Evolutionary conservation across 2,329 filamentous ascomycete genomes (phyloP).

Genomic region (Paraphoma sp.): DNA sequence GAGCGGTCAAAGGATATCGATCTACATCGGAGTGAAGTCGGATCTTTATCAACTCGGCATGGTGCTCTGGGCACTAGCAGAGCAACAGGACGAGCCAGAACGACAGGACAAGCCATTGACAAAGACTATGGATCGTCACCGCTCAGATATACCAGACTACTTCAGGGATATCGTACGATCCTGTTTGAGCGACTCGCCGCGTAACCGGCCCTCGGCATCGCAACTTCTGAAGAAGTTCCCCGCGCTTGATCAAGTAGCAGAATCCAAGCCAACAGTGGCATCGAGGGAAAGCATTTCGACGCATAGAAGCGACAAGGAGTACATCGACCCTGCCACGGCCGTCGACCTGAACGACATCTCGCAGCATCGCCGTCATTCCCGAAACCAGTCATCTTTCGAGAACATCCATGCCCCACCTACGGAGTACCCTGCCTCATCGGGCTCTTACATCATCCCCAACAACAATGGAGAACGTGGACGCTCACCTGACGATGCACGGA

Average conservation of each 20-base stretch:
- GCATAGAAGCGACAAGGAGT: constrained; percentile 54
- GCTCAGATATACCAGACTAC: constrained; percentile 73
- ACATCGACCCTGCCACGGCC: constrained; percentile 54
- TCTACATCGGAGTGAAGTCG: constrained; percentile 98
- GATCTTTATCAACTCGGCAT: constrained; percentile 96
- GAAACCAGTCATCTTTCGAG: constrained; percentile 40
- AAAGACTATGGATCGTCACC: constrained; percentile 35
- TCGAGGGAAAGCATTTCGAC: constrained; percentile 46
- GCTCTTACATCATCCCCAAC: constrained; percentile 51
- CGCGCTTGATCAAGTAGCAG: constrained; percentile 16
- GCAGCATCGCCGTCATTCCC: constrained; percentile 32
- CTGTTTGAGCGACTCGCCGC: constrained; percentile 78
- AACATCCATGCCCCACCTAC: constrained; percentile 47
- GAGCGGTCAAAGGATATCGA: constrained; percentile 86
- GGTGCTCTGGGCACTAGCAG: constrained; percentile 92
- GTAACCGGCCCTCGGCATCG: constrained; percentile 74
- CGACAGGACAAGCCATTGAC: constrained; percentile 71
- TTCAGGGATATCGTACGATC: constrained; percentile 77
- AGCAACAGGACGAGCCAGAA: constrained; percentile 89
- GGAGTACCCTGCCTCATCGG: constrained; percentile 53
- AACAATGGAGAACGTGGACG: constrained; percentile 30
- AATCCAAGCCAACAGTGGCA: constrained; percentile 18
- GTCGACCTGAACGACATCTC: constrained; percentile 54
- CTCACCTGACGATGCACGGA: constrained; percentile 24
- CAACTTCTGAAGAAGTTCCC: constrained; percentile 63